phyloP scores from a whole-genome alignment of 2,329 filamentous ascomycete species.

The Helminthosporium solani region DNA sequence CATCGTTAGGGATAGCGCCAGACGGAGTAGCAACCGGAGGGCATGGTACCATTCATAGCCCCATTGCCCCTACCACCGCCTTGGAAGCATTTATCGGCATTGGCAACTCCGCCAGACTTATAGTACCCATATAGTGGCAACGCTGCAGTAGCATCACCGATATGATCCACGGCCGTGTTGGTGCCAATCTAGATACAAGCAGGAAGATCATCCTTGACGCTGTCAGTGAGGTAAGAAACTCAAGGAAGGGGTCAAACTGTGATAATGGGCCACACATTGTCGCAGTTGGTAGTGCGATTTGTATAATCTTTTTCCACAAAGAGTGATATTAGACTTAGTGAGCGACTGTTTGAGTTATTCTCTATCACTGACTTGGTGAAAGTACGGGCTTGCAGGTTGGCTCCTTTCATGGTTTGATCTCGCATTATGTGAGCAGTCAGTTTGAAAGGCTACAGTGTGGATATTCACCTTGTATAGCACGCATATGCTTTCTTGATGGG shows the following conservation, averaged over 20 bases:
- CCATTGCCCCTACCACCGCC: constrained; percentile 8
- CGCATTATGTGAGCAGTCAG: constrained; percentile 30
- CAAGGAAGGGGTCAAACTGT: constrained; percentile 26
- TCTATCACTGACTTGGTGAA: constrained; percentile 13
- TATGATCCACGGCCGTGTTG: constrained; percentile 21
- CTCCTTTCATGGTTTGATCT: constrained; percentile 17
- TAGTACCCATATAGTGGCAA: constrained; percentile 24
- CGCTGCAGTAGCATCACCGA: constrained; percentile 18
- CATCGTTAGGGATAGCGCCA: constrained; percentile 8
- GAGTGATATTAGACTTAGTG: constrained; percentile 23
- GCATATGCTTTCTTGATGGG: constrained; percentile 24
- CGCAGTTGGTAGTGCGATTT: constrained; percentile 19
- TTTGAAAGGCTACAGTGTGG: constrained; percentile 31
- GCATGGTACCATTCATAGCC: constrained; percentile 14
- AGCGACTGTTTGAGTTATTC: constrained; percentile 1
- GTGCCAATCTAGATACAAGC: constrained; percentile 30
- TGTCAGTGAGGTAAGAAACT: constrained; percentile 26
- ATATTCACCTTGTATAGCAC: constrained; percentile 27
- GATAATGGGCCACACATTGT: constrained; percentile 30
- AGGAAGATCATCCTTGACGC: constrained; percentile 24
- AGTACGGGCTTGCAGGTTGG: constrained; percentile 26
- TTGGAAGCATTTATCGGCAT: constrained; percentile 6
- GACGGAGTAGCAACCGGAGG: constrained; percentile 17
- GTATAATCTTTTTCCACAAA: constrained; percentile 21
- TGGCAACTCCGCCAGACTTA: constrained; percentile 22